A percentile compares a stretch with the other conserved stretches of the same genome.
Conservation (phyloP, 176 grass and related monocot genomes). For the Leersia perrieri region DNA sequence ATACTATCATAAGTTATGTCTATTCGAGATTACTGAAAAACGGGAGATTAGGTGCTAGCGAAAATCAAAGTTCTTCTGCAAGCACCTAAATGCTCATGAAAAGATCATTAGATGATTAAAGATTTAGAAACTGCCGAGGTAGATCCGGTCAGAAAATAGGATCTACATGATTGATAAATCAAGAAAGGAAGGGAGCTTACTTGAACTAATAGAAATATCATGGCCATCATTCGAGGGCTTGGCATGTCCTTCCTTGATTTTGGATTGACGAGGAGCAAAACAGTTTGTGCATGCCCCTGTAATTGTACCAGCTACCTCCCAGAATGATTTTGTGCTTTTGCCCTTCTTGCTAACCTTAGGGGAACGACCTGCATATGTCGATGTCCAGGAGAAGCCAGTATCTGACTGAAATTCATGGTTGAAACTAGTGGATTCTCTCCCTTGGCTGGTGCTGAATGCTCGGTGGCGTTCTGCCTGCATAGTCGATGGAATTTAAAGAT, state of each 20-base stretch:
- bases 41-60: background rate
- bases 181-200: constrained; percentile 44
- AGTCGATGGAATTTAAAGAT: constrained; percentile 23
- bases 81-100: background rate
- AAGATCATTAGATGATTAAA: background rate
- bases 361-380: constrained; percentile 46
- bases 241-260: constrained; percentile 21
- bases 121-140: background rate
- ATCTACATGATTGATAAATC: background rate
- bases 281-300: constrained; percentile 39
- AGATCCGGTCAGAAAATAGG: background rate
- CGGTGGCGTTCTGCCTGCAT: constrained; percentile 41
- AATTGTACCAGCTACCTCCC: constrained; percentile 28
- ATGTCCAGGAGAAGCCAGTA: constrained; percentile 46
- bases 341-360: background rate
- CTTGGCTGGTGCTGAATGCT: constrained; percentile 24
- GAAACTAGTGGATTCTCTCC: constrained; percentile 21
- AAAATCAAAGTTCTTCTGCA: background rate
- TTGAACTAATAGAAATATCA: constrained; percentile 47
- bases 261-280: constrained; percentile 13
- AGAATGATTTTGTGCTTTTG: constrained; percentile 28
- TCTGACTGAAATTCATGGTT: constrained; percentile 37
- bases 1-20: background rate
- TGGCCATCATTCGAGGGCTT: constrained; percentile 22
- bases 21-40: background rate